Base-by-base conservation (phyloP, 352 stramenopile genomes). In the Globisporangium polare region DNA sequence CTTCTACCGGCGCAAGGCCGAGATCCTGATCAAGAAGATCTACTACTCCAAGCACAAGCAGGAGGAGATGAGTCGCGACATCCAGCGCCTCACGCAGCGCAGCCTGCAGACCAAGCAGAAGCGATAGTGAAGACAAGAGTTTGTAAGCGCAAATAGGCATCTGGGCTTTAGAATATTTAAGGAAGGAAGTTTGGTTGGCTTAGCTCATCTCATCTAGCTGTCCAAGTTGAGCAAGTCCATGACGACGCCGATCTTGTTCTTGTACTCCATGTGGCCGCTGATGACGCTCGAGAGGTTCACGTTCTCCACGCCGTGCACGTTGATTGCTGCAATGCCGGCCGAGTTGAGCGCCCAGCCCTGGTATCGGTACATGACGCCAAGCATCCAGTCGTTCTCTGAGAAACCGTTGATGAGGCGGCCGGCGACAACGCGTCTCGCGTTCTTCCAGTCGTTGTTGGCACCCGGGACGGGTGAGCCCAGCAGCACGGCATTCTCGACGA, bases 351-450 rank as follows among this genome's bases (percentile, higher is more conserved):
- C 69, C 85, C 80, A 95, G 27, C 83, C 81, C 51, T 95, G 85
- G 54, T 92, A 92, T 9, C 90, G 79, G 64, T 97, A 98, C 75
- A 98, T 92, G 42, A 97, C 69, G 18, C 80, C 83, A 22, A 98
- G 75, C 80, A 97, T 96, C 77, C 85, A 93, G 74, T 98, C 92
- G 50, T 92, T 90, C 26, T 88, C 78, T 0, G 79, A 94, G 66
- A 92, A 98, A 18, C 89, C 89, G 65, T 98, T 98, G 66, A 98
- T 92, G 0, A 97, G 62, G 26, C 92, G 75, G 1, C 89, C 88
- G 3, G 90, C 86, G 4, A 97, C 88, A 15, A 97, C 68, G 53
- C 74, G 59, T 6, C 85, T 70, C 6, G 78, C 86, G 33, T 72
- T 80, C 20, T 71, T 62, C 90, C 90, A 98, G 22, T 94, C 84